Conservation (phyloP, 371 early-diverging fungal species). For the Synchytrium microbalum region DNA sequence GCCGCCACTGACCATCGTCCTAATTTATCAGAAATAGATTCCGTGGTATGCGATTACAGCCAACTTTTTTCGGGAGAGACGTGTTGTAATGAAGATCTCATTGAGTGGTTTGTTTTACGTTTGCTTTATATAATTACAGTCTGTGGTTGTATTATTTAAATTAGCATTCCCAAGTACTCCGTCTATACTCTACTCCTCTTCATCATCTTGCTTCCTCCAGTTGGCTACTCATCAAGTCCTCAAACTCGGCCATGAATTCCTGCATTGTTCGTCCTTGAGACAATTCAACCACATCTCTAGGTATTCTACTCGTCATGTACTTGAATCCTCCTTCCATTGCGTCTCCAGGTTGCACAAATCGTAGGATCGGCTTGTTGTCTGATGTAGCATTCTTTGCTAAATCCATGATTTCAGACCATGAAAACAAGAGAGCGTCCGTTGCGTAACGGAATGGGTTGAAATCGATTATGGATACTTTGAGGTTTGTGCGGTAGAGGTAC, state of each 20-base stretch:
- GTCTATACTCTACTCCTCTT: too few relatives aligned
- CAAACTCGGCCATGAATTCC: conserved; percentile 36
- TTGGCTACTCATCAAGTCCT: not conserved
- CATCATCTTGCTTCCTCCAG: too few relatives aligned
- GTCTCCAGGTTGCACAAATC: not conserved
- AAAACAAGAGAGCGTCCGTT: conserved; percentile 73
- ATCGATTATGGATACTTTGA: conserved; percentile 69
- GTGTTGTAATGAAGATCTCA: too few relatives aligned
- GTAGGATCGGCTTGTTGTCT: not conserved
- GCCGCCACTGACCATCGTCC: too few relatives aligned
- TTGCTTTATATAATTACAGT: too few relatives aligned
- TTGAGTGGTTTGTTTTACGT: too few relatives aligned
- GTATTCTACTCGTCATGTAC: conserved; percentile 60
- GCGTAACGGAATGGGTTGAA: conserved; percentile 73
- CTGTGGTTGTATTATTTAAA: too few relatives aligned
- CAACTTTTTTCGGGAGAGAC: too few relatives aligned
- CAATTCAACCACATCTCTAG: conserved; percentile 68
- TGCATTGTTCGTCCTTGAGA: conserved; percentile 62
- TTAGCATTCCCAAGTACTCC: too few relatives aligned
- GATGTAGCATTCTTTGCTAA: not conserved
- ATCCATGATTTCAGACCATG: conserved; percentile 65
- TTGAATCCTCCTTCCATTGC: not conserved
- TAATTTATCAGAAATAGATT: too few relatives aligned
- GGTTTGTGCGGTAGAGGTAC: conserved; percentile 54
- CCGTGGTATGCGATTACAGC: too few relatives aligned